phyloP scores from a whole-genome alignment of 345 rosid species.

The Carallia brachiata region DNA sequence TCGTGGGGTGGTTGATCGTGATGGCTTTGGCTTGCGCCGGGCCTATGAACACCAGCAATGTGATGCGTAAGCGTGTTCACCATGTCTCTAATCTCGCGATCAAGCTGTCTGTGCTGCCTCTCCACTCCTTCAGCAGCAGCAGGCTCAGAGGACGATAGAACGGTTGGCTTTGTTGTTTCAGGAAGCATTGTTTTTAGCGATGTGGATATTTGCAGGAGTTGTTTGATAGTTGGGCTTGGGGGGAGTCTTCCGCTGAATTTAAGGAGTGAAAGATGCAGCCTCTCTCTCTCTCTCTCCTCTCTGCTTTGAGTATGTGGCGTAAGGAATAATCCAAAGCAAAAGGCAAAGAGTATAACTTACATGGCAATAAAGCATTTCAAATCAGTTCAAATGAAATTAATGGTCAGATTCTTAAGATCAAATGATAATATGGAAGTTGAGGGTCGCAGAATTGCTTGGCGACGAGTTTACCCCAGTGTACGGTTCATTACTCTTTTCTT shows the following conservation, averaged over 20 bases:
- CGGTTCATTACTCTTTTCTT: too few species aligned
- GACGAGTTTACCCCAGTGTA: too few species aligned
- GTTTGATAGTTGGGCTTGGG: not conserved
- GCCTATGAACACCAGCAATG: slow-evolving; percentile 36
- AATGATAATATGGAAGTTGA: too few species aligned
- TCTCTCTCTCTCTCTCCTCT: too few species aligned
- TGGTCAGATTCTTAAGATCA: not conserved
- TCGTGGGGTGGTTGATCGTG: slow-evolving; percentile 15
- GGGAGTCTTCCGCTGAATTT: slow-evolving; percentile 1
- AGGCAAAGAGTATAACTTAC: slow-evolving; percentile 37
- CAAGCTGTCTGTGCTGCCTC: slow-evolving; percentile 28
- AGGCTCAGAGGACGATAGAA: not conserved
- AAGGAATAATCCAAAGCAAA: not conserved
- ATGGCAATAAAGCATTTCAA: slow-evolving; percentile 32
- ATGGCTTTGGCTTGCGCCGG: slow-evolving; percentile 34
- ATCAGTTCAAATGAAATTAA: too few species aligned
- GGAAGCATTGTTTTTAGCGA: slow-evolving; percentile 31
- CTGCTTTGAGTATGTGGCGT: too few species aligned
- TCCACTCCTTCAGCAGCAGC: slow-evolving; percentile 11
- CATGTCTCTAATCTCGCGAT: slow-evolving; percentile 47
- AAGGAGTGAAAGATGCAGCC: not conserved
- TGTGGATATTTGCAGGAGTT: too few species aligned
- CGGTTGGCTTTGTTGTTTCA: slow-evolving; percentile 26
- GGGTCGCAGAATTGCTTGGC: too few species aligned
- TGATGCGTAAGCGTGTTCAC: slow-evolving; percentile 43